These are phyloP conservation scores for Penicillium expansum DNA, from an alignment of 2,329 filamentous ascomycete genomes.

Conservation along the genomic window DNA sequence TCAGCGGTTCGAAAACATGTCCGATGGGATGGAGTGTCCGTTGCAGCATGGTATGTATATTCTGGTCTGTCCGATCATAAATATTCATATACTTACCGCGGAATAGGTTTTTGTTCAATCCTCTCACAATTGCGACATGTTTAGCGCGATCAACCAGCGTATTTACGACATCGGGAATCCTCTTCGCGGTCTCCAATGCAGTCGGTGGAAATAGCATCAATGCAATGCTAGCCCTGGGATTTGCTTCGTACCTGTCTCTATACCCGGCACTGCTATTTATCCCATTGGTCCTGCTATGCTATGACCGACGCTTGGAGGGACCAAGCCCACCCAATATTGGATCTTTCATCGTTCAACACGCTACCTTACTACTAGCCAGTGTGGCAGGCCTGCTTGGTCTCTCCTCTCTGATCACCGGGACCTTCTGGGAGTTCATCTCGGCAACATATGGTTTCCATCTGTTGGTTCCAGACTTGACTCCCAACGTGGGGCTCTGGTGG, in stretches of 20 bases:
- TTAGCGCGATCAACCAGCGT: constrained; percentile 84
- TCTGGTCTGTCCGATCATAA: background rate
- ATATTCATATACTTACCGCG: constrained; percentile 4
- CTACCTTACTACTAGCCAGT: constrained; percentile 54
- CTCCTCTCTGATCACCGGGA: constrained; percentile 69
- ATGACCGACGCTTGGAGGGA: constrained; percentile 58
- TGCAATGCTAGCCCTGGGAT: constrained; percentile 78
- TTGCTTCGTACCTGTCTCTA: constrained; percentile 87
- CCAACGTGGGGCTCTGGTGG: constrained; percentile 97
- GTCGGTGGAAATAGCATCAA: constrained; percentile 69
- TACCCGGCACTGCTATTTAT: constrained; percentile 86
- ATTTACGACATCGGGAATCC: constrained; percentile 83
- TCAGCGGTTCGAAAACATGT: constrained; percentile 73
- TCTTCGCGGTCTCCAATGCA: constrained; percentile 79
- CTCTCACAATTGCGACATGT: constrained; percentile 88
- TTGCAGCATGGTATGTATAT: constrained; percentile 70
- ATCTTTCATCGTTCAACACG: constrained; percentile 56
- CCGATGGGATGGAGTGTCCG: constrained; percentile 68
- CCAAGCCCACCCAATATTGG: constrained; percentile 30
- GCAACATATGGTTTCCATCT: constrained; percentile 94
- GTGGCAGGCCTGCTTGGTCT: constrained; percentile 64
- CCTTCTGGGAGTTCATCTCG: constrained; percentile 81
- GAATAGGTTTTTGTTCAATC: constrained; percentile 85
- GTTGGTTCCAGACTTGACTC: constrained; percentile 84
- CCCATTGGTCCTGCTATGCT: constrained; percentile 75